Percentiles rank a stretch among this genome's conserved stretches.
Evolutionary conservation across 148 eudicot genomes (phyloP).

Genomic region (Fagopyrum homotropicum): DNA sequence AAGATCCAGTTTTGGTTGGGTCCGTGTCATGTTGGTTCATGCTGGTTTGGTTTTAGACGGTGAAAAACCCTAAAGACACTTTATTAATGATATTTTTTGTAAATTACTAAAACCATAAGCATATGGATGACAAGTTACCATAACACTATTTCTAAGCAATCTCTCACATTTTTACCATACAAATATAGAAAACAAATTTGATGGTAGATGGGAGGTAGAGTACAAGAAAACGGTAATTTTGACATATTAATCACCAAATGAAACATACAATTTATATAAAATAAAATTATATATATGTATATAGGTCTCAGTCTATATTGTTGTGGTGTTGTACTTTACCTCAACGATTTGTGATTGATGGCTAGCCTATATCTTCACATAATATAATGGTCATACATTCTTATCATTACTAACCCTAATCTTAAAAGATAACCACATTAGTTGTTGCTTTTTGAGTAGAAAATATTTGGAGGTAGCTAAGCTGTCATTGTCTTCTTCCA

Average conservation of each 20-base stretch:
- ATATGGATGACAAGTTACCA: no score
- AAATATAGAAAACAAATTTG: background rate
- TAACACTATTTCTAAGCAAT: no score
- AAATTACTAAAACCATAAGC: no score
- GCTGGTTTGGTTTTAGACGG: no score
- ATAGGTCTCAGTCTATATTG: slow-evolving; percentile 9
- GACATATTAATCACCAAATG: background rate
- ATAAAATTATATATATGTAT: background rate
- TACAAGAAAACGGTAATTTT: slow-evolving; percentile 2
- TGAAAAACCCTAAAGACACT: no score
- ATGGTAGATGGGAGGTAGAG: background rate
- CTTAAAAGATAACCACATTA: slow-evolving; percentile 5
- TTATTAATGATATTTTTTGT: no score
- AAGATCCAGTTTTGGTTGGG: no score
- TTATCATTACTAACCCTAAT: slow-evolving; percentile 10
- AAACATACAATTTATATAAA: background rate
- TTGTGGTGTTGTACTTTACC: slow-evolving; percentile 14
- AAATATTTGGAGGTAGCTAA: slow-evolving; percentile 8
- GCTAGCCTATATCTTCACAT: slow-evolving; percentile 8
- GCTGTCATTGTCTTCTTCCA: slow-evolving; percentile 8
- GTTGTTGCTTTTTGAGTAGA: slow-evolving; percentile 7
- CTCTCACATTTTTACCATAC: no score
- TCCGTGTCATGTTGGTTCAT: no score
- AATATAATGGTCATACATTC: slow-evolving; percentile 9
- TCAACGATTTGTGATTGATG: slow-evolving; percentile 11